A percentile compares a stretch with the other conserved stretches of the same genome.
Evolutionary conservation across 345 rosid genomes (phyloP).

Genomic region (Euphorbia lathyris): DNA sequence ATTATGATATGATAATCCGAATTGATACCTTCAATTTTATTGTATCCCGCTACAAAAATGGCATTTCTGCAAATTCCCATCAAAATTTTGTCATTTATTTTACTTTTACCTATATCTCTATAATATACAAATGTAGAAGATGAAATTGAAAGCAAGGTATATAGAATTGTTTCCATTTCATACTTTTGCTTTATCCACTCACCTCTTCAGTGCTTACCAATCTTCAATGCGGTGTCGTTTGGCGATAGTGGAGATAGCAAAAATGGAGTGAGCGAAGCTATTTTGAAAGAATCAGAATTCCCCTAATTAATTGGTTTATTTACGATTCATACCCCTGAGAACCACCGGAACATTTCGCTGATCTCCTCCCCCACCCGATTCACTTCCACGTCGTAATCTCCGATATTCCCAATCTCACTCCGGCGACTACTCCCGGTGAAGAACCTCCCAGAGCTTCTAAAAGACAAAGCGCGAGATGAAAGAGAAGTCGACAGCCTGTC

Average conservation of each 20-base stretch:
- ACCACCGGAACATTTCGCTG: constrained; percentile 86
- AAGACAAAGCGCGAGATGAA: constrained; percentile 68
- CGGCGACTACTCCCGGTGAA: constrained; percentile 80
- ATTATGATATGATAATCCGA: no score
- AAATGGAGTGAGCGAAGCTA: not conserved
- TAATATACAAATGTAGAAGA: not conserved
- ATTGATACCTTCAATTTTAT: no score
- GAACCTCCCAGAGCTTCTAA: constrained; percentile 75
- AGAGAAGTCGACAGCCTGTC: constrained; percentile 66
- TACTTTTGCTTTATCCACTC: constrained; percentile 8
- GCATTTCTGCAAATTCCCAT: not conserved
- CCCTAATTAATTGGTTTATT: not conserved
- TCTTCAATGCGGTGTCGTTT: not conserved
- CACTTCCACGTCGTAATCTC: constrained; percentile 64
- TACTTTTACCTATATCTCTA: constrained; percentile 7
- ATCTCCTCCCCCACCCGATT: constrained; percentile 76
- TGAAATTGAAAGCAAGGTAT: not conserved
- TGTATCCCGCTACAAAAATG: not conserved
- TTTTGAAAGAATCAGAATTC: not conserved
- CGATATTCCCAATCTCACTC: constrained; percentile 39
- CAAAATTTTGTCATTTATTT: not conserved
- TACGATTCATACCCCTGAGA: constrained; percentile 61
- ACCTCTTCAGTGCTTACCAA: not conserved
- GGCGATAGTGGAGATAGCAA: not conserved
- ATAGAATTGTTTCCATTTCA: not conserved